Evolutionary conservation across 2,329 filamentous ascomycete species (phyloP).

Genomic region (Trichoderma sp.): DNA sequence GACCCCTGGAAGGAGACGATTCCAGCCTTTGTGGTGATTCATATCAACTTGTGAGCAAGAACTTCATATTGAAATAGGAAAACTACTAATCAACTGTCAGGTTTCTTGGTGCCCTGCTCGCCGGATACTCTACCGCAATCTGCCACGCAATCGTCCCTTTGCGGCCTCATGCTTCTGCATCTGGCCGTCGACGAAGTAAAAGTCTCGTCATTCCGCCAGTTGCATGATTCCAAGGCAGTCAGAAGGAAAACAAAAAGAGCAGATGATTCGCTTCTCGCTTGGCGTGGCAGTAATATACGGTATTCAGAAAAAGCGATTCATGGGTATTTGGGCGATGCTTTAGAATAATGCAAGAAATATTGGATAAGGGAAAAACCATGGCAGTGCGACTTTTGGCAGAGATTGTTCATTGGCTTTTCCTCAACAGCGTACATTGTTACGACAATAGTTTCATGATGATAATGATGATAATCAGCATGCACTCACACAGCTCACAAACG

Average conservation of each 20-base stretch:
- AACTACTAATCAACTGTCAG: neutral
- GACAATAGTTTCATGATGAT: neutral
- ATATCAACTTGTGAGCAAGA: slow-evolving; percentile 13
- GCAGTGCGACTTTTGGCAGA: neutral
- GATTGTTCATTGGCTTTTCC: too few relatives aligned
- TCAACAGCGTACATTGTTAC: slow-evolving; percentile 3
- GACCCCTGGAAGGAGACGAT: slow-evolving; percentile 3
- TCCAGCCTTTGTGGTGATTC: slow-evolving; percentile 10
- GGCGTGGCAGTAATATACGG: neutral
- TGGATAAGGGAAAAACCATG: neutral
- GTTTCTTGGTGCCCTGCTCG: slow-evolving; percentile 13
- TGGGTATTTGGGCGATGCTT: neutral
- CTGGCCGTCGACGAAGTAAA: neutral
- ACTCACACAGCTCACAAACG: neutral
- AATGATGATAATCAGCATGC: slow-evolving; percentile 2
- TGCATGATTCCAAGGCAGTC: neutral
- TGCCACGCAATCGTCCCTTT: neutral
- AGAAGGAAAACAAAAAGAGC: neutral
- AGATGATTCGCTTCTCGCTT: neutral
- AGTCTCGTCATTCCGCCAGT: slow-evolving; percentile 7
- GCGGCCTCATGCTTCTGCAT: neutral
- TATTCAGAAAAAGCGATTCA: neutral
- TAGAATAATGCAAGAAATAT: neutral
- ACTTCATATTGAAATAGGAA: neutral
- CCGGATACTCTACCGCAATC: slow-evolving; percentile 13